Base-by-base conservation (phyloP, 2,329 filamentous ascomycete genomes). In the Peltaster fructicola region DNA sequence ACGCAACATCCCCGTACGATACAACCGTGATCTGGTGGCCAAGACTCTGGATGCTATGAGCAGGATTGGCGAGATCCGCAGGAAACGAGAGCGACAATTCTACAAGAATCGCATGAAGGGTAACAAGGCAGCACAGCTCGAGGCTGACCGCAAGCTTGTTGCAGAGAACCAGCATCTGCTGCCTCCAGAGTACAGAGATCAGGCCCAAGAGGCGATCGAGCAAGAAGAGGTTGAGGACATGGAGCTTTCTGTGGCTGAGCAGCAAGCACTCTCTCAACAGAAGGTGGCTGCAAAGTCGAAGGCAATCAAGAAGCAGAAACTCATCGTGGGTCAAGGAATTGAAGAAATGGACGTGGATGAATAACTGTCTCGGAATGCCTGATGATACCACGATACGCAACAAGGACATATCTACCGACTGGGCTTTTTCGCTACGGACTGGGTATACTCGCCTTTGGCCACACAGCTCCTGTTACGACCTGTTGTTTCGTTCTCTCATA, bases 21-120 rank as follows among this genome's bases (percentile, higher is more conserved):
- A 98, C 70, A 80, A 93, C 68, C 75, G 88, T 53, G 80, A 91
- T 41, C 70, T 92, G 36, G 72, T 92, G 36, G 65, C 68, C 41
- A 81, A 77, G 46, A 95, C 88, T 9, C 65, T 95, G 53, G 71
- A 77, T 49, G 85, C 84, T 39, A 98, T 98, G 82, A 66, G 80
- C 56, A 69, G 85, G 36, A 74, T 95, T 42, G 63, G 68, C 43
- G 84, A 93, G 62, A 85, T 95, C 54, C 65, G 82, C 27, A 55
- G 68, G 30, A 69, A 73, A 48, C 68, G 88, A 48, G 85, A 95
- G 65, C 68, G 81, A 40, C 76, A 76, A 37, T 92, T 93, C 59
- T 93, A 92, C 64, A 84, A 80, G 68, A 73, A 76, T 49, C 73
- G 88, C 50, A 82, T 95, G 78, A 73, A 73, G 25, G 84, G 84